Evolutionary conservation across 2,329 filamentous ascomycete genomes (phyloP).

Genomic region (Talaromyces sp.): DNA sequence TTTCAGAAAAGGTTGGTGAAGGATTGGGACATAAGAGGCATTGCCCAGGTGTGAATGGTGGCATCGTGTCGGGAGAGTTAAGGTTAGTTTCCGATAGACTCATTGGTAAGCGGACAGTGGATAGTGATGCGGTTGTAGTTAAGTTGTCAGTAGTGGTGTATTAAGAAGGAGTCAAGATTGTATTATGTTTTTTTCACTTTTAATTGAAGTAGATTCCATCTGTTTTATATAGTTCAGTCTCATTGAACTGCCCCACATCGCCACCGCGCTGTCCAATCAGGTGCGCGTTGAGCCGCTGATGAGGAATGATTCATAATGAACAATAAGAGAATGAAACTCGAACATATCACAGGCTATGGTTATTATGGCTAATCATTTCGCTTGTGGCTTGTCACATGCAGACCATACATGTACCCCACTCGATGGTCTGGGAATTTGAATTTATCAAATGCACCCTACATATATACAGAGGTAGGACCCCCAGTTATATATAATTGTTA

Average conservation of each 20-base stretch:
- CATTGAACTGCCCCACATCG: not conserved
- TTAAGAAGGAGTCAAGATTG: not conserved
- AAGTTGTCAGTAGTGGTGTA: not conserved
- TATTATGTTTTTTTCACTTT: not conserved
- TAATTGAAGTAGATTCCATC: not conserved
- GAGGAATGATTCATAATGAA: slow-evolving; percentile 10
- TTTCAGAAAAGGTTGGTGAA: not conserved
- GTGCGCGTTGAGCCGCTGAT: not conserved
- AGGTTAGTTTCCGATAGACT: not conserved
- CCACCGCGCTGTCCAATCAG: not conserved
- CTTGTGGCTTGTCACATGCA: no score
- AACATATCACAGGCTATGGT: not conserved
- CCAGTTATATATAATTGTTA: no score
- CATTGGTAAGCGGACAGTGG: not conserved
- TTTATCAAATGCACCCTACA: no score
- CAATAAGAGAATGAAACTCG: not conserved
- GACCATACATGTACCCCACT: no score
- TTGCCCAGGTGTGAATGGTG: slow-evolving; percentile 7
- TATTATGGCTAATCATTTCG: not conserved
- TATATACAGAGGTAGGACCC: no score
- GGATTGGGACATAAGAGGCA: slow-evolving; percentile 5
- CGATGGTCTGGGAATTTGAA: no score
- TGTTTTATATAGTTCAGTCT: not conserved
- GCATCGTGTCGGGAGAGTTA: not conserved
- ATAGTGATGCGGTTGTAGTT: not conserved